phyloP scores from a whole-genome alignment of 169 alveolate genomes.

The Plasmodium adleri region DNA sequence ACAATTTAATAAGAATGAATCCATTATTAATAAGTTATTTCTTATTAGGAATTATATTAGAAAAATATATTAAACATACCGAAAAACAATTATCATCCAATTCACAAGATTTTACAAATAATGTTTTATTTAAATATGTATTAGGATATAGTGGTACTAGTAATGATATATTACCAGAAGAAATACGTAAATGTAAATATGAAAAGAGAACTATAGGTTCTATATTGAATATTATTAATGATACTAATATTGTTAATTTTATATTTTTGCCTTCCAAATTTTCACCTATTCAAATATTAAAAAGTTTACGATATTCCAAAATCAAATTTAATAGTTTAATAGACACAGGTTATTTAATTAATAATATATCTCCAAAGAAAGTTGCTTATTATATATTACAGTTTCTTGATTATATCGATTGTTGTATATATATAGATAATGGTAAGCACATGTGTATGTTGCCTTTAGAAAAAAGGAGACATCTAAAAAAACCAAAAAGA shows the following conservation, averaged over 20 bases:
- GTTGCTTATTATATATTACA: slow-evolving; percentile 73
- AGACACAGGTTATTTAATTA: slow-evolving; percentile 70
- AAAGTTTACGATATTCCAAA: slow-evolving; percentile 41
- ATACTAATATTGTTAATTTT: slow-evolving; percentile 67
- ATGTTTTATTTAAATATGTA: slow-evolving; percentile 89
- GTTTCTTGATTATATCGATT: slow-evolving; percentile 66
- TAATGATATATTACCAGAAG: slow-evolving; percentile 92
- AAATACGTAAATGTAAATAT: slow-evolving; percentile 90
- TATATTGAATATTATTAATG: slow-evolving; percentile 85
- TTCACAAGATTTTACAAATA: slow-evolving; percentile 93
- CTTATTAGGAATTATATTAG: slow-evolving; percentile 87
- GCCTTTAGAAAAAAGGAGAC: slow-evolving; percentile 45
- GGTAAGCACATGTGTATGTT: slow-evolving; percentile 78
- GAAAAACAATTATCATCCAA: slow-evolving; percentile 89
- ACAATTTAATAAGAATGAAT: slow-evolving; percentile 80
- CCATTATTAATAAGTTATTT: slow-evolving; percentile 88
- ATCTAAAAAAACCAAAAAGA: slow-evolving; percentile 1
- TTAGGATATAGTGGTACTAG: slow-evolving; percentile 96
- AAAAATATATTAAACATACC: slow-evolving; percentile 89
- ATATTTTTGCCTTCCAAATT: slow-evolving; percentile 72
- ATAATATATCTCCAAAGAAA: slow-evolving; percentile 72
- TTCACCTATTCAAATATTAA: slow-evolving; percentile 55
- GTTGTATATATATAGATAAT: slow-evolving; percentile 73
- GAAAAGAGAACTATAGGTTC: slow-evolving; percentile 92
- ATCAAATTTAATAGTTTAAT: slow-evolving; percentile 57